Conservation (phyloP, 306 rosid genomes). For the Pachyrhizus erosus region DNA sequence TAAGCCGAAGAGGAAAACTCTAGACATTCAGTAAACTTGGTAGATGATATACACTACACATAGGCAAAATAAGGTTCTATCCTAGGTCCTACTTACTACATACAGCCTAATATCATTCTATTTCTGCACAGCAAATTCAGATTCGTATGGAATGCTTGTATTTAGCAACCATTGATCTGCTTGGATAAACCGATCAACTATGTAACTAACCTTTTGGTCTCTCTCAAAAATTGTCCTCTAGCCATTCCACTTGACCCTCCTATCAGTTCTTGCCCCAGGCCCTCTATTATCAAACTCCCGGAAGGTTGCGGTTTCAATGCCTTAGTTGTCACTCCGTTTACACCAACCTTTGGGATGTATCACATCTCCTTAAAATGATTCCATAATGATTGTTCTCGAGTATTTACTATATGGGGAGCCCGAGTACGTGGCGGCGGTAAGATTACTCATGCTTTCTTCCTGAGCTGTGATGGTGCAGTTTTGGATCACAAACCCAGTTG, state of each 20-base stretch:
- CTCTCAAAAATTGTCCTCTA: not conserved
- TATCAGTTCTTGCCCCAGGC: slow-evolving; percentile 18
- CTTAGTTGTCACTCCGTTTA: slow-evolving; percentile 37
- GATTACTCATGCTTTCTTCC: not conserved
- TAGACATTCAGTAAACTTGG: not conserved
- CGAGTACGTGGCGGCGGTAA: slow-evolving; percentile 11
- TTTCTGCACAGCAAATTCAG: not conserved
- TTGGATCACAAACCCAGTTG: slow-evolving; percentile 36
- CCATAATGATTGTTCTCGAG: slow-evolving; percentile 47
- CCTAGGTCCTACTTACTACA: not conserved
- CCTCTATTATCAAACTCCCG: slow-evolving; percentile 40
- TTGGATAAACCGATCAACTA: slow-evolving; percentile 42
- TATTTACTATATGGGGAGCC: slow-evolving; percentile 7
- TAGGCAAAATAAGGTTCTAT: not conserved
- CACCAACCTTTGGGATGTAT: slow-evolving; percentile 44
- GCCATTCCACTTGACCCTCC: slow-evolving; percentile 36
- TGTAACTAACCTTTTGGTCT: not conserved
- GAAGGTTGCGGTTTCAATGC: slow-evolving; percentile 34
- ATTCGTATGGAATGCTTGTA: slow-evolving; percentile 1
- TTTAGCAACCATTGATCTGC: slow-evolving; percentile 34
- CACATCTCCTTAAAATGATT: slow-evolving; percentile 45
- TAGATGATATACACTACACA: not conserved
- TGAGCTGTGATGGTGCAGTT: slow-evolving; percentile 39
- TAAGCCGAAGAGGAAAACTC: not conserved
- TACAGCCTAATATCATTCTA: not conserved